Percentiles rank a stretch among this genome's conserved stretches.
Conservation (phyloP, 495 filamentous ascomycete genomes). For the Lasiosphaeriaceae sp. region DNA sequence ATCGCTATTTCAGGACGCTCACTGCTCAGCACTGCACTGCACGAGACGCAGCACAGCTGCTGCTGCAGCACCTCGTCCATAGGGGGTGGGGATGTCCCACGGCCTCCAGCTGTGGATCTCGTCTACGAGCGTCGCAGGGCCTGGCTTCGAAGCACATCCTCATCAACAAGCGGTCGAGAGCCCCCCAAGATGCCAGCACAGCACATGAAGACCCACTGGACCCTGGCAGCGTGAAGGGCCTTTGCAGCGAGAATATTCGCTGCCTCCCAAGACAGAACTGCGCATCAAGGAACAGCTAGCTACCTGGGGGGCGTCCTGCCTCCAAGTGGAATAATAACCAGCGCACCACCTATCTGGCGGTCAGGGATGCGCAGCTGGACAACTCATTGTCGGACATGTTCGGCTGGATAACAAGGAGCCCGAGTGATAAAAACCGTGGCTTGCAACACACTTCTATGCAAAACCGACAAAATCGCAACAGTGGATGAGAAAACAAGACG, state of each 20-base stretch:
- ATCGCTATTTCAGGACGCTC: slow-evolving; percentile 10
- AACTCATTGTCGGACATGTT: neutral
- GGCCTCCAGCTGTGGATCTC: neutral
- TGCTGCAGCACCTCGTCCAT: neutral
- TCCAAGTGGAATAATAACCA: neutral
- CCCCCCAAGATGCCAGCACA: slow-evolving; percentile 25
- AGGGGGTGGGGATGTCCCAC: neutral
- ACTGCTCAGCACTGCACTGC: neutral
- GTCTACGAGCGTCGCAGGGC: neutral
- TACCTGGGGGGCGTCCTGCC: neutral
- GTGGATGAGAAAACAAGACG: neutral
- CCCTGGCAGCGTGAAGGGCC: slow-evolving; percentile 13
- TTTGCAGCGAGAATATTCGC: slow-evolving; percentile 16
- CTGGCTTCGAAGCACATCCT: neutral
- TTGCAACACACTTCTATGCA: neutral
- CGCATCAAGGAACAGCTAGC: neutral
- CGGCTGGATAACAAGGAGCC: neutral
- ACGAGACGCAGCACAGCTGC: neutral
- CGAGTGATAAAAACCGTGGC: neutral
- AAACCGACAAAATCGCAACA: neutral
- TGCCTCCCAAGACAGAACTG: slow-evolving; percentile 2
- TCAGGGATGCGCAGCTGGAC: slow-evolving; percentile 13
- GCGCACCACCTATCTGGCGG: slow-evolving; percentile 22
- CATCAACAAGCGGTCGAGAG: neutral
- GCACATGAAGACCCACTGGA: slow-evolving; percentile 10